A percentile compares a stretch with the other conserved stretches of the same genome.
These are phyloP conservation scores for Aspergillus phoenicis DNA, from an alignment of 2,329 filamentous ascomycete genomes.

Conservation along the genomic window DNA sequence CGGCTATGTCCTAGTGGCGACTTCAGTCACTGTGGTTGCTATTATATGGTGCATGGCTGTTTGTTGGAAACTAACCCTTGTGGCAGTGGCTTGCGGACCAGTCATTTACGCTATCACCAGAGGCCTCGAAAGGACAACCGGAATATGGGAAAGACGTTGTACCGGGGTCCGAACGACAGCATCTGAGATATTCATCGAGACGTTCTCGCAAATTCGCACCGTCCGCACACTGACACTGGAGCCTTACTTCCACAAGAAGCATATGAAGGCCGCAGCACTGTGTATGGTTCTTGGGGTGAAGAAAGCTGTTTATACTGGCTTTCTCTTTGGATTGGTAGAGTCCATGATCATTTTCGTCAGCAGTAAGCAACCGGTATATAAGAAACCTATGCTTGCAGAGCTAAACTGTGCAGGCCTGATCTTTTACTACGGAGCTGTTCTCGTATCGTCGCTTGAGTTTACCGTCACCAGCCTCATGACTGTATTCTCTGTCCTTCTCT, in stretches of 20 bases:
- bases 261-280: conserved; percentile 53
- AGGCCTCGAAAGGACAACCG: conserved; percentile 65
- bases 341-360: conserved; percentile 70
- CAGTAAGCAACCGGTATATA: conserved; percentile 34
- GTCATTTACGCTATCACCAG: conserved; percentile 68
- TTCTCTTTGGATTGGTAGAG: conserved; percentile 77
- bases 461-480: conserved; percentile 65
- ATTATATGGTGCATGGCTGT: conserved; percentile 72
- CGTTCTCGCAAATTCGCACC: conserved; percentile 76
- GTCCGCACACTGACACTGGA: conserved; percentile 77
- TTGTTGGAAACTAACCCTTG: conserved; percentile 79
- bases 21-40: conserved; percentile 68
- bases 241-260: conserved; percentile 67
- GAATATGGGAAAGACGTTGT: conserved; percentile 70
- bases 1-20: conserved; percentile 67
- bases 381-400: background rate
- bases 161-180: conserved; percentile 65
- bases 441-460: conserved; percentile 57
- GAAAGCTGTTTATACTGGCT: conserved; percentile 67
- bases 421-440: conserved; percentile 76
- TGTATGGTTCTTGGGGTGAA: conserved; percentile 65
- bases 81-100: conserved; percentile 70
- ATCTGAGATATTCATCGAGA: conserved; percentile 69
- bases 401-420: conserved; percentile 60
- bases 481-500: conserved; percentile 80